A percentile compares a stretch with the other conserved stretches of the same genome.
phyloP scores from a whole-genome alignment of 129 eudicot genomes.

The Chrysanthemum lavandulifolium region DNA sequence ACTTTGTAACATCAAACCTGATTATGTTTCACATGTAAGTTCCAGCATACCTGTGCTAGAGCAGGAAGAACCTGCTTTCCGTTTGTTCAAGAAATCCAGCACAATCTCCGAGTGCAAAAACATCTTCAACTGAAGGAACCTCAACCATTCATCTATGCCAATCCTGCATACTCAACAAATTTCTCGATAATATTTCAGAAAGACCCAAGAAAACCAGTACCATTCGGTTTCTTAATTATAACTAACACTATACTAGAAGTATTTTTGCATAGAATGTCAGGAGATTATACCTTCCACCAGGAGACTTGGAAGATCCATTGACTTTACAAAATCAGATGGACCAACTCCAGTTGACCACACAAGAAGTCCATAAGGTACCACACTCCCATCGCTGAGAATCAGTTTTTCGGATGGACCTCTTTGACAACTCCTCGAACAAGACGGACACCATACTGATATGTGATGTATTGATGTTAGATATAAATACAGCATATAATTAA shows the following conservation, averaged over 20 bases:
- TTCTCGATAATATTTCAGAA: background rate
- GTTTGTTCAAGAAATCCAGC: conserved; percentile 91
- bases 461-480: background rate
- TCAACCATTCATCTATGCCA: conserved; percentile 89
- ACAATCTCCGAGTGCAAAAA: conserved; percentile 93
- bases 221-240: background rate
- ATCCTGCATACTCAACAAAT: conserved; percentile 38
- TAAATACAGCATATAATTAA: background rate
- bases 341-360: conserved; percentile 99
- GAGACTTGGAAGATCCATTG: conserved; percentile 82
- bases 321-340: conserved; percentile 72
- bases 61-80: conserved; percentile 88
- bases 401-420: conserved; percentile 73
- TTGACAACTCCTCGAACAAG: conserved; percentile 88
- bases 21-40: background rate
- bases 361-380: conserved; percentile 88
- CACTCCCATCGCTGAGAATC: conserved; percentile 83
- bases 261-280: background rate
- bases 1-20: conserved; percentile 19
- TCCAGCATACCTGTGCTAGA: conserved; percentile 80
- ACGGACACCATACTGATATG: conserved; percentile 73
- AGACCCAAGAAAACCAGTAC: background rate
- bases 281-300: conserved; percentile 73
- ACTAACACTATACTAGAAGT: background rate
- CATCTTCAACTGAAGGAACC: conserved; percentile 92